Base-by-base conservation (phyloP, 2,329 filamentous ascomycete species). In the Didymosphaeria variabile region DNA sequence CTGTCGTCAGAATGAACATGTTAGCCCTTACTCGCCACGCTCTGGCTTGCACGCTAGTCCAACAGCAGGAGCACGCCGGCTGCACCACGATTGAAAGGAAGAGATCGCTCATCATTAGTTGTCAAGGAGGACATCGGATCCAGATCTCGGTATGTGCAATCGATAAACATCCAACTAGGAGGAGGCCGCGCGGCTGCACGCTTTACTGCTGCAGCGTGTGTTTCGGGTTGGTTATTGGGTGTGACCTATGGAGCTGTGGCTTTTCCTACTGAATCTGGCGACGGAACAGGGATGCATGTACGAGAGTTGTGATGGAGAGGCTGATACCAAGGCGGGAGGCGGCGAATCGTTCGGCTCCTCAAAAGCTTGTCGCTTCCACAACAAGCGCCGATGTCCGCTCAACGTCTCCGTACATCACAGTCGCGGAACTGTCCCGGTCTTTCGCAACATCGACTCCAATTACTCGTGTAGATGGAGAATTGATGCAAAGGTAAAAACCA, bases 1-100 rank as follows among this genome's bases (percentile, higher is more conserved):
- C 31, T 60, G 53, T 60, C 60, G 60, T 59, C 61, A 62, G 46
- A 10, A 47, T 55, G 49, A 51, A 59, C 51, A 63, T 44, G 59
- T 53, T 67, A 66, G 53, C 23, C 58, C 32, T 47, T 45, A 12
- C 21, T 52, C 49, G n/a, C 49, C 34, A n/a, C 32, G 36, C 26
- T 19, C 52, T 13, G 42, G 19, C 10, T 13, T 7, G 12, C 38
- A 19, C 40, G 46, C 52, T 55, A 46, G n/a, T n/a, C 36, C 50
- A 46, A 40, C 17, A 45, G 36, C 17, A 45, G 36, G 38, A 44
- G 21, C 17, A 7, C 21, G 34, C 38, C 52, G 38, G 12, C 19
- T 15, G 15, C 36, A 17, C 38, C 21, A 45, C 29, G 8, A 21
- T 8, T 10, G 12, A 31, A n/a, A 17, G 21, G 5, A 5, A 19